Conservation (phyloP, 805 yeast genomes). For the Lipomyces sp. region DNA sequence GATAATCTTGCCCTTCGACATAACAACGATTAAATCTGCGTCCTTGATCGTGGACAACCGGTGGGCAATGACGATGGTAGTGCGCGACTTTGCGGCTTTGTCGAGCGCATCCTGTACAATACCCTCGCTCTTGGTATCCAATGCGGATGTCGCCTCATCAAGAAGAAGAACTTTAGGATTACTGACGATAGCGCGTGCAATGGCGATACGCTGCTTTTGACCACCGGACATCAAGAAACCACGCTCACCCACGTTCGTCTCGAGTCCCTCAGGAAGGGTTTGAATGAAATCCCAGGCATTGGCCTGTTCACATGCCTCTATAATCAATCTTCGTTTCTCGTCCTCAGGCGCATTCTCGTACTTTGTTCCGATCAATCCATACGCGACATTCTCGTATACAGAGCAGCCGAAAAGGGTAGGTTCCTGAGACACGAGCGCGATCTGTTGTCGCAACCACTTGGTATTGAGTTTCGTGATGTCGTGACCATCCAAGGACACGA, state of each 20-base stretch:
- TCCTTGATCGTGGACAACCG: slow-evolving; percentile 81
- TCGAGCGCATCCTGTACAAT: slow-evolving; percentile 59
- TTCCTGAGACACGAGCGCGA: slow-evolving; percentile 95
- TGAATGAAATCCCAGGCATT: slow-evolving; percentile 57
- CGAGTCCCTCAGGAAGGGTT: slow-evolving; percentile 57
- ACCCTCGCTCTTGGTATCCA: slow-evolving; percentile 65
- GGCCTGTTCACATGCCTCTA: slow-evolving; percentile 55
- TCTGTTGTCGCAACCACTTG: slow-evolving; percentile 70
- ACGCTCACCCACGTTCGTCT: slow-evolving; percentile 57
- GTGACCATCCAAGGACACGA: slow-evolving; percentile 81
- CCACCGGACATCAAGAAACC: slow-evolving; percentile 69
- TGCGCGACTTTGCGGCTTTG: slow-evolving; percentile 45
- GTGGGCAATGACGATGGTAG: slow-evolving; percentile 85
- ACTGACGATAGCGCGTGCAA: slow-evolving; percentile 63
- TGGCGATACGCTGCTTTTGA: slow-evolving; percentile 65
- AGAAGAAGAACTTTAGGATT: slow-evolving; percentile 60
- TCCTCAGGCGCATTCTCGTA: slow-evolving; percentile 46
- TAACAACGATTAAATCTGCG: slow-evolving; percentile 60
- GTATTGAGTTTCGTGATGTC: slow-evolving; percentile 75
- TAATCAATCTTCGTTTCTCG: slow-evolving; percentile 47
- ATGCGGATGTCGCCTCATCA: slow-evolving; percentile 71
- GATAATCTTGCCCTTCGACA: slow-evolving; percentile 56
- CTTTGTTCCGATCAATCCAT: slow-evolving; percentile 58
- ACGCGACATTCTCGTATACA: slow-evolving; percentile 77
- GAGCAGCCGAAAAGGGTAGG: slow-evolving; percentile 91